A percentile compares a stretch with the other conserved stretches of the same genome.
Evolutionary conservation across 2,329 filamentous ascomycete species (phyloP).

Genomic region (Penicillium carneum): DNA sequence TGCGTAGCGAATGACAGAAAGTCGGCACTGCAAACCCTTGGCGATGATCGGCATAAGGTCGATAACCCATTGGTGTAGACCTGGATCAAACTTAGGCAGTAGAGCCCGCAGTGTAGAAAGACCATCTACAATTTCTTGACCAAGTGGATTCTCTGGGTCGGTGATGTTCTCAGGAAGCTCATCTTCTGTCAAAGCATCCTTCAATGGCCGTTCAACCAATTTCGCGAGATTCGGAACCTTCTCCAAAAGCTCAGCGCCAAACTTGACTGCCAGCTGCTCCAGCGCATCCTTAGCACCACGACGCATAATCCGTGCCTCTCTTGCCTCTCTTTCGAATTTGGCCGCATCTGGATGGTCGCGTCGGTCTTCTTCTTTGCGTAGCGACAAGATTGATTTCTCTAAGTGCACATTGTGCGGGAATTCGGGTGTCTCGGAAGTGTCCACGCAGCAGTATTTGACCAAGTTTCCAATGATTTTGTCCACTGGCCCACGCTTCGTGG

Average conservation of each 20-base stretch:
- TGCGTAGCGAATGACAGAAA: conserved; percentile 94
- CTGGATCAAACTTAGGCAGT: conserved; percentile 82
- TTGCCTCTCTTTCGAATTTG: conserved; percentile 88
- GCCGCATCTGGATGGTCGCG: conserved; percentile 89
- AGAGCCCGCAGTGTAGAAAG: conserved; percentile 91
- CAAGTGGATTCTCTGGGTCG: conserved; percentile 75
- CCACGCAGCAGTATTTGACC: conserved; percentile 96
- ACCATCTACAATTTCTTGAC: conserved; percentile 91
- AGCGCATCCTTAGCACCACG: conserved; percentile 93
- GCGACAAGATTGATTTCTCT: conserved; percentile 82
- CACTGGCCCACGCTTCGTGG: conserved; percentile 81
- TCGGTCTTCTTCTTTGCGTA: conserved; percentile 96
- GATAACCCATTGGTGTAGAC: conserved; percentile 80
- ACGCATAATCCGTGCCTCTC: conserved; percentile 85
- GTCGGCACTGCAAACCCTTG: conserved; percentile 82
- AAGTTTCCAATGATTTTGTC: conserved; percentile 96
- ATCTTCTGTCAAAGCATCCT: conserved; percentile 72
- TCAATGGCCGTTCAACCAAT: conserved; percentile 82
- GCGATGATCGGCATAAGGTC: conserved; percentile 83
- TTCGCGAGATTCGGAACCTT: conserved; percentile 81
- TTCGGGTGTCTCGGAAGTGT: conserved; percentile 95
- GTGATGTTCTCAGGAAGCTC: conserved; percentile 74
- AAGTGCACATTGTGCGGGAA: conserved; percentile 83
- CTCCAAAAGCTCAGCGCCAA: conserved; percentile 78
- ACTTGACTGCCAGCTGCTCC: conserved; percentile 81